Base-by-base conservation (phyloP, 768 basidiomycete genomes). In the Boletus pseudopeckii region DNA sequence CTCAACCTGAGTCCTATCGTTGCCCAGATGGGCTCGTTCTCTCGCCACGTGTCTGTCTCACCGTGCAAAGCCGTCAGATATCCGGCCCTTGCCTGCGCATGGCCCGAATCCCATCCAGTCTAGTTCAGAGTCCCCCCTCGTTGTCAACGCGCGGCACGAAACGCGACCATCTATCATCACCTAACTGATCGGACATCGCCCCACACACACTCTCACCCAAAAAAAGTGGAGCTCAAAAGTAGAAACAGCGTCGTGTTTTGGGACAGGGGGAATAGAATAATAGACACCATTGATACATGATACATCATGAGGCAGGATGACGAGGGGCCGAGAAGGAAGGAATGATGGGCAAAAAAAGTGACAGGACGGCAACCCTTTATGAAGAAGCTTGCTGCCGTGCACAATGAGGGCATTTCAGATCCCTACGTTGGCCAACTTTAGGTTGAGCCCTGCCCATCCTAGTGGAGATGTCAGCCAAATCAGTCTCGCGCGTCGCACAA, bases 391-490 rank as follows among this genome's bases (percentile, higher is more conserved):
- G 54, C 44, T 50, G 53, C 46, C 59, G 48, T 11, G 34, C 47
- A 11, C 70, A 71, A 39, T 64, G 53, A 20, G 54, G 48, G 48
- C 69, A 71, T 26, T 24, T 15, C 42, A 39, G 38, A 15, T 65
- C 53, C 47, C 51, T 64, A 33, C 40, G 54, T 39, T 64, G 60
- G 6, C 54, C 46, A 9, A 66, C 59, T 45, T 60, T 57, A 18
- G 45, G 54, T 47, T 59, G 53, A 20, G 71, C 64, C 33, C 39
- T 48, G 17, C 59, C 60, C 59, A 71, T 20, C 43, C 69, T 71
- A 52, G 18, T 24, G 48, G 40, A 38, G 36, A 45, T 20, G 53
- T 69, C 54, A 69, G 68, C 53, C 20, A 45, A 22, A 40, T 33
- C 53, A 34, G 10, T 37, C 20, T 32, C 39, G 52, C 9, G 50